Percentiles rank a stretch among this genome's conserved stretches.
These are phyloP conservation scores for Hypoxylon lienhwacheense DNA, from an alignment of 495 filamentous ascomycete species.

Conservation along the genomic window DNA sequence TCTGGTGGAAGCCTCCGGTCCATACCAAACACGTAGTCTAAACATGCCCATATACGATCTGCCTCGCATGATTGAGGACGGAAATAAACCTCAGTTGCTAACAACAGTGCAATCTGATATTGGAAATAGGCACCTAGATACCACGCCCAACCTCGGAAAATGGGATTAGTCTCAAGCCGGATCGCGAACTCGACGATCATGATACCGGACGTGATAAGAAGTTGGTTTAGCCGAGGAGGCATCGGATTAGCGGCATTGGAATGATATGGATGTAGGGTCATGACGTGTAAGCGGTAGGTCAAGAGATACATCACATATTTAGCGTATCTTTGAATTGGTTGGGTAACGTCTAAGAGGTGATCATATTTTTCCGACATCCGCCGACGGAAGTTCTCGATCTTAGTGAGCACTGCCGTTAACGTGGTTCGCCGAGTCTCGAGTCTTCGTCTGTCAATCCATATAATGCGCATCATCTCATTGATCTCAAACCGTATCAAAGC, in stretches of 20 bases:
- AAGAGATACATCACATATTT: slow-evolving; percentile 63
- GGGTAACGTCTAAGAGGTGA: slow-evolving; percentile 56
- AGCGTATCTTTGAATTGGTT: slow-evolving; percentile 61
- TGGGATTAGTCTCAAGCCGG: slow-evolving; percentile 57
- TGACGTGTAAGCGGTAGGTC: slow-evolving; percentile 62
- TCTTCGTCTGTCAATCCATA: slow-evolving; percentile 64
- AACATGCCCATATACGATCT: slow-evolving; percentile 65
- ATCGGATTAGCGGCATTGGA: slow-evolving; percentile 56
- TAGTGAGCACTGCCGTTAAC: slow-evolving; percentile 57
- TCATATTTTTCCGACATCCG: slow-evolving; percentile 63
- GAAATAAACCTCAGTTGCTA: slow-evolving; percentile 58
- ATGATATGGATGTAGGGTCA: slow-evolving; percentile 67
- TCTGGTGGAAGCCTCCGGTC: slow-evolving; percentile 49
- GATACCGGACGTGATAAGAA: slow-evolving; percentile 56
- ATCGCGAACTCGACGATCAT: slow-evolving; percentile 62
- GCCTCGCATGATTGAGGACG: slow-evolving; percentile 58
- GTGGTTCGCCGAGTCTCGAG: slow-evolving; percentile 63
- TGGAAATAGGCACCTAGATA: slow-evolving; percentile 59
- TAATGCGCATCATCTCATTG: slow-evolving; percentile 68
- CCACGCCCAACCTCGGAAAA: slow-evolving; percentile 58
- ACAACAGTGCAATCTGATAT: slow-evolving; percentile 56
- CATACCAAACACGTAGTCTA: slow-evolving; percentile 72
- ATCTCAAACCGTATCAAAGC: slow-evolving; percentile 68
- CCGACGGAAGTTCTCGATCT: slow-evolving; percentile 62
- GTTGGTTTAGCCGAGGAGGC: slow-evolving; percentile 46